Conservation (phyloP, 495 filamentous ascomycete species). For the Penicillium salamii region DNA sequence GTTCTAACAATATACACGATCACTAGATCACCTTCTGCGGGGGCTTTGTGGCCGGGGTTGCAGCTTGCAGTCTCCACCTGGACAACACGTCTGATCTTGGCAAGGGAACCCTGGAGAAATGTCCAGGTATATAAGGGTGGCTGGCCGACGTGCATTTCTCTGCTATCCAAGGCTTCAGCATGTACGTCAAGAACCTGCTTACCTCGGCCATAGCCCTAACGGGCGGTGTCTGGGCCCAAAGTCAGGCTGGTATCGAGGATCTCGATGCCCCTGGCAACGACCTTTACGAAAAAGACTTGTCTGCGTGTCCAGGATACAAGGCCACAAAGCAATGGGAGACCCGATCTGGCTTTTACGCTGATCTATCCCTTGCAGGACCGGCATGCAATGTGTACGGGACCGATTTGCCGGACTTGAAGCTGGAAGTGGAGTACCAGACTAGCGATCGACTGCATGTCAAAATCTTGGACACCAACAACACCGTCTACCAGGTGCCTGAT, state of each 20-base stretch:
- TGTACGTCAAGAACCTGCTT: conserved; percentile 15
- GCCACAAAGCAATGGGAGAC: conserved; percentile 41
- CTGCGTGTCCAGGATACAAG: conserved; percentile 49
- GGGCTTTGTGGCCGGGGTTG: too few relatives aligned
- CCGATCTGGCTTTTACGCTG: conserved; percentile 13
- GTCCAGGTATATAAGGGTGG: conserved; percentile 11
- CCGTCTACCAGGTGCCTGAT: conserved; percentile 59
- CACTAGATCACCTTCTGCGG: too few relatives aligned
- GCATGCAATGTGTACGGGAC: conserved; percentile 55
- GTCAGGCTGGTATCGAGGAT: conserved; percentile 14
- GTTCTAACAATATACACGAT: too few relatives aligned
- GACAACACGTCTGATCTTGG: conserved; percentile 5
- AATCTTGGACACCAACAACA: conserved; percentile 55
- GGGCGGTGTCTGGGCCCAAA: conserved; percentile 14
- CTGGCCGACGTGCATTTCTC: background rate
- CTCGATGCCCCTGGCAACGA: conserved; percentile 18
- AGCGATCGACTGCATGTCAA: conserved; percentile 43
- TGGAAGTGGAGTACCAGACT: conserved; percentile 53
- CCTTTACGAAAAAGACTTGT: conserved; percentile 21
- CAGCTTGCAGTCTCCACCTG: conserved; percentile 7
- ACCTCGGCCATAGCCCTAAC: conserved; percentile 10
- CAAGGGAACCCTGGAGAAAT: too few relatives aligned
- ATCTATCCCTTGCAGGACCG: conserved; percentile 43
- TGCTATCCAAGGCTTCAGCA: conserved; percentile 2
- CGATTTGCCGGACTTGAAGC: conserved; percentile 46